These are phyloP conservation scores for Fusarium cicatricum DNA, from an alignment of 2,329 filamentous ascomycete genomes.

Conservation along the genomic window DNA sequence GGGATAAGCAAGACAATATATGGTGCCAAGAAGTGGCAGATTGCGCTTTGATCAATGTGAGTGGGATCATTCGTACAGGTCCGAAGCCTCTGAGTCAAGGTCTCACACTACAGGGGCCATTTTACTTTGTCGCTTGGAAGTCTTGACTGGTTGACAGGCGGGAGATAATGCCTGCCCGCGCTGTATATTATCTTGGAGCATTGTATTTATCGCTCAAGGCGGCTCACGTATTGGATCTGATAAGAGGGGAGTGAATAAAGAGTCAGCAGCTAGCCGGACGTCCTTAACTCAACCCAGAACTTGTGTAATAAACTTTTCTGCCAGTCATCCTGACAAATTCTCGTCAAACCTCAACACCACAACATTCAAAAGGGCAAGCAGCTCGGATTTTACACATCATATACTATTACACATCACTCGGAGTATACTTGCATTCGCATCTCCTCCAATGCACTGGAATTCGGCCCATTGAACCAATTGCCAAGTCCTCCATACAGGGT, in stretches of 20 bases:
- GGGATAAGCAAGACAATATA: background rate
- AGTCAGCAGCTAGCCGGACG: too few species aligned
- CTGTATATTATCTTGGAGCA: background rate
- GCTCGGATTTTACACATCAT: background rate
- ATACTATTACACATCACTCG: background rate
- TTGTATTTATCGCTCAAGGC: too few species aligned
- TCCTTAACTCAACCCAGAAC: too few species aligned
- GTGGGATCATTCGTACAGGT: background rate
- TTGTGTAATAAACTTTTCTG: too few species aligned
- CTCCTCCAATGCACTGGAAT: background rate
- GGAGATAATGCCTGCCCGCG: too few species aligned
- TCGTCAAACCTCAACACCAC: background rate
- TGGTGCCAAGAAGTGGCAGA: constrained; percentile 31
- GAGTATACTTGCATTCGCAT: background rate
- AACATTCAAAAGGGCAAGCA: background rate
- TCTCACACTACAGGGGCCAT: background rate
- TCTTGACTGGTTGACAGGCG: background rate
- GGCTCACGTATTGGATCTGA: too few species aligned
- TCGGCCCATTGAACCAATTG: background rate
- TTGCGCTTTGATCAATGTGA: background rate
- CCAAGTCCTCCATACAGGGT: constrained; percentile 7
- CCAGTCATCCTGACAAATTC: background rate
- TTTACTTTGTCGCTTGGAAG: background rate
- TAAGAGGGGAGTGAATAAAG: too few species aligned
- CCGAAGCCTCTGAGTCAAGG: background rate